phyloP scores from a whole-genome alignment of 768 basidiomycete genomes.

The Jaapia argillacea region DNA sequence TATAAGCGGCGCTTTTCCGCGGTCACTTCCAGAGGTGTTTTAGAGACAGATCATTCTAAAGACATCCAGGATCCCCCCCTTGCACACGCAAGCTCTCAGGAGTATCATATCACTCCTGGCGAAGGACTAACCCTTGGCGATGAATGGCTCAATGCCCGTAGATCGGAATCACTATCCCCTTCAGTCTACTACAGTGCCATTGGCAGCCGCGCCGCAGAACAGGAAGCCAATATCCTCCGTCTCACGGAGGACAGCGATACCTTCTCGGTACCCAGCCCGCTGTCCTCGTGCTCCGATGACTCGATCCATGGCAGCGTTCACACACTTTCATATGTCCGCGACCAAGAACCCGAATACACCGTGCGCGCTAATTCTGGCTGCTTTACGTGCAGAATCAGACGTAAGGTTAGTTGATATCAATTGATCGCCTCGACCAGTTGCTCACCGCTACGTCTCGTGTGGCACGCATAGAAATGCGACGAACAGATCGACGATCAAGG shows the following conservation, averaged over 20 bases:
- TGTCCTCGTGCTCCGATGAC: conserved; percentile 15
- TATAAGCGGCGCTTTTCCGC: too few species aligned
- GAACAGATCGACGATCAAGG: conserved; percentile 55
- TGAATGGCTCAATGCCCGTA: too few species aligned
- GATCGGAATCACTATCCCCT: too few species aligned
- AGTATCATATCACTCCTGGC: too few species aligned
- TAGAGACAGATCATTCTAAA: too few species aligned
- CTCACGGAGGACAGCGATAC: conserved; percentile 35
- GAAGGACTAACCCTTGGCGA: too few species aligned
- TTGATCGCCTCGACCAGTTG: conserved; percentile 8
- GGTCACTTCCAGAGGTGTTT: too few species aligned
- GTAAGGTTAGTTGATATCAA: conserved; percentile 65
- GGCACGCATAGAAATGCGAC: conserved; percentile 69
- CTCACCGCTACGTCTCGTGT: conserved; percentile 12
- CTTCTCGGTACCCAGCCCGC: conserved; percentile 35
- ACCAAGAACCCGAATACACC: conserved; percentile 20
- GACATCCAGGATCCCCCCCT: too few species aligned
- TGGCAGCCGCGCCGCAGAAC: conserved; percentile 46
- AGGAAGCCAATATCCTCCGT: conserved; percentile 45
- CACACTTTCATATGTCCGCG: conserved; percentile 21
- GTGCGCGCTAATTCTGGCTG: conserved; percentile 83
- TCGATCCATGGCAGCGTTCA: conserved; percentile 29
- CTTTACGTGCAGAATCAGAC: conserved; percentile 79
- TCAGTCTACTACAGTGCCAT: too few species aligned
- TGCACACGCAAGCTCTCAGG: too few species aligned